These are phyloP conservation scores for Dendrostoma leiphaemia DNA, from an alignment of 2,329 filamentous ascomycete genomes.

Conservation along the genomic window DNA sequence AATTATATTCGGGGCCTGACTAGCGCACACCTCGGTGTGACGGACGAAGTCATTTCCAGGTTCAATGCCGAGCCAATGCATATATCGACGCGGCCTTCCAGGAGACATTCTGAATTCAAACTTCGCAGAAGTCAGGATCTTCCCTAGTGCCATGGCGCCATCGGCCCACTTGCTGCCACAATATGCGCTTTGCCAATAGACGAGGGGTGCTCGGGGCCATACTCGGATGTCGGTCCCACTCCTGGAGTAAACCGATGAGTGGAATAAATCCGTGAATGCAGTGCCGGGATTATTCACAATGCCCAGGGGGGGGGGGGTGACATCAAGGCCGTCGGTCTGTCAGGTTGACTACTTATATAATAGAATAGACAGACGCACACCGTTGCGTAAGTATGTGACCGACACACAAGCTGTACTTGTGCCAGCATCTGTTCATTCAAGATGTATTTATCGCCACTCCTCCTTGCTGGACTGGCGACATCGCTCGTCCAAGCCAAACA, in stretches of 20 bases:
- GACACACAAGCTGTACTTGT: background rate
- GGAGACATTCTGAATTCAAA: background rate
- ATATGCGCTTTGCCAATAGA: background rate
- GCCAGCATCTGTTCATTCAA: background rate
- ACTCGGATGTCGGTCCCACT: background rate
- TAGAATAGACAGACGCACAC: background rate
- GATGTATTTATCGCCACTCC: constrained; percentile 13
- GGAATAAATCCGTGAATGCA: too few relatives aligned
- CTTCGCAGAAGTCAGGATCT: too few relatives aligned
- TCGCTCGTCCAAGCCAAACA: constrained; percentile 16
- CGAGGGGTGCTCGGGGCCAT: background rate
- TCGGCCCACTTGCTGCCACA: constrained; percentile 18
- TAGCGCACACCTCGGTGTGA: too few relatives aligned
- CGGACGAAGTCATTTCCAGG: too few relatives aligned
- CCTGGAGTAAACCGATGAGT: background rate
- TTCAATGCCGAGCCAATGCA: background rate
- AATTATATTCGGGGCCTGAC: too few relatives aligned
- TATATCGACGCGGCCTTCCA: too few relatives aligned
- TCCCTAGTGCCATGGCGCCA: constrained; percentile 15
- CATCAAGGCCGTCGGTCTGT: background rate
- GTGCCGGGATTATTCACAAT: too few relatives aligned
- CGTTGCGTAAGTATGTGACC: background rate
- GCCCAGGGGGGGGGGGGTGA: too few relatives aligned
- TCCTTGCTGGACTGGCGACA: constrained; percentile 10
- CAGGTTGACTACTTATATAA: too few relatives aligned